Percentiles rank a stretch among this genome's conserved stretches.
phyloP scores from a whole-genome alignment of 108 stramenopile species.

The Poteriospumella lacustris region DNA sequence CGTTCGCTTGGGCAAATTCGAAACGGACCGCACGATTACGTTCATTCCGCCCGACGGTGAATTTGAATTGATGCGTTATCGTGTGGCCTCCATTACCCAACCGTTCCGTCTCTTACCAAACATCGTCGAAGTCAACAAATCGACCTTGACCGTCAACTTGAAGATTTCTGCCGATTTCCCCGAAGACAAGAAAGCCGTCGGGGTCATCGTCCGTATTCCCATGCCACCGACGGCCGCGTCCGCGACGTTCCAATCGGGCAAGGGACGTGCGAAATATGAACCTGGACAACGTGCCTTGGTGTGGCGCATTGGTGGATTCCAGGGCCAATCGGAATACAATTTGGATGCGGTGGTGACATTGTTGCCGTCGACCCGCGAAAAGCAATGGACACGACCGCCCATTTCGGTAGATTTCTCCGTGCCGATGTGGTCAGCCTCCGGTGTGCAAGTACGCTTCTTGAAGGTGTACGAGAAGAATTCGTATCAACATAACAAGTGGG shows the following conservation, averaged over 20 bases:
- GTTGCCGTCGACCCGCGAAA: conserved; percentile 81
- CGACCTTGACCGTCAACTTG: conserved; percentile 79
- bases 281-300: conserved; percentile 95
- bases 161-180: conserved; percentile 69
- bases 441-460: conserved; percentile 93
- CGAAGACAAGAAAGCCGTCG: conserved; percentile 82
- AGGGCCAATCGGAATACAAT: conserved; percentile 84
- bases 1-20: conserved; percentile 85
- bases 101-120: conserved; percentile 75
- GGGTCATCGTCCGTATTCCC: conserved; percentile 91
- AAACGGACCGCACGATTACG: conserved; percentile 97
- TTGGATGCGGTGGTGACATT: conserved; percentile 87
- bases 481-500: conserved; percentile 92
- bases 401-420: conserved; percentile 94
- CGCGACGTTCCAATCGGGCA: conserved; percentile 78
- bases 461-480: conserved; percentile 95
- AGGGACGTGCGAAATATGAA: conserved; percentile 92
- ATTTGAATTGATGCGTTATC: conserved; percentile 93
- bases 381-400: conserved; percentile 91
- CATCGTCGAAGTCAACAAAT: conserved; percentile 86
- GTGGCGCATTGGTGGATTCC: conserved; percentile 91
- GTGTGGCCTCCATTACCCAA: background rate
- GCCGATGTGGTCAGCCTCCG: conserved; percentile 94
- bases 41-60: conserved; percentile 99
- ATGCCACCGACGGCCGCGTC: conserved; percentile 94